Base-by-base conservation (phyloP, 1,284 basidiomycete species). In the Marasmius fiardii region DNA sequence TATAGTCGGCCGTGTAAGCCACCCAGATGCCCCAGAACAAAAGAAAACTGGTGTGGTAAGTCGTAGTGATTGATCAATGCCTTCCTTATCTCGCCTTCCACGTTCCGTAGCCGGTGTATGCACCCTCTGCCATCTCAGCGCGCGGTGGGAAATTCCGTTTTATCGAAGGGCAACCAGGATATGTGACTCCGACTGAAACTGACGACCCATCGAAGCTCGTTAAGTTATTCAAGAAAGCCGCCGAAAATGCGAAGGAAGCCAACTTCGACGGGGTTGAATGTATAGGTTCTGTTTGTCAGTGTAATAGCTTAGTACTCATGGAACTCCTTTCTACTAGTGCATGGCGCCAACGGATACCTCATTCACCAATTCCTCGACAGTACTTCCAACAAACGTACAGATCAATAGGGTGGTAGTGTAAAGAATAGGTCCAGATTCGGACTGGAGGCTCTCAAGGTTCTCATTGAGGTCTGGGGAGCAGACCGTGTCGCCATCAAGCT, bases 261-360 rank as follows among this genome's bases (percentile, higher is more conserved):
- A 85, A 84, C 0, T 86, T 87, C 61, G 85, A 89, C 61, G 84
- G 84, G 34, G 79, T 86, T 34, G 85, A 88, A 69, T 53, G 77
- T 75, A 60, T 51, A 70, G 60, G 24, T 37, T 21, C 47, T 41
- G 11, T 26, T 16, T 20, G 35, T 5, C 18, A 18, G 6, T 37
- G 4, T 39, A 16, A 16, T 26, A 14, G 28, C 28, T 14, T n/a
- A 44, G 4, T n/a, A 21, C 11, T 54, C n/a, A 6, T 24, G n/a
- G n/a, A 16, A 34, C 45, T 37, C 11, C 6, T 31, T 20, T 43
- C 11, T 51, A 7, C 10, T 54, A 79, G 75, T 78, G 7, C 78
- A 78, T 49, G 74, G 68, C 1, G 75, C 76, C 20, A 73, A 70
- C 51, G 80, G 82, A 0, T 83, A 81, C 63, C 70, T 84, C 14